These are phyloP conservation scores for Desmodesmus armatus DNA, from an alignment of 139 green algal genomes.

Conservation along the genomic window DNA sequence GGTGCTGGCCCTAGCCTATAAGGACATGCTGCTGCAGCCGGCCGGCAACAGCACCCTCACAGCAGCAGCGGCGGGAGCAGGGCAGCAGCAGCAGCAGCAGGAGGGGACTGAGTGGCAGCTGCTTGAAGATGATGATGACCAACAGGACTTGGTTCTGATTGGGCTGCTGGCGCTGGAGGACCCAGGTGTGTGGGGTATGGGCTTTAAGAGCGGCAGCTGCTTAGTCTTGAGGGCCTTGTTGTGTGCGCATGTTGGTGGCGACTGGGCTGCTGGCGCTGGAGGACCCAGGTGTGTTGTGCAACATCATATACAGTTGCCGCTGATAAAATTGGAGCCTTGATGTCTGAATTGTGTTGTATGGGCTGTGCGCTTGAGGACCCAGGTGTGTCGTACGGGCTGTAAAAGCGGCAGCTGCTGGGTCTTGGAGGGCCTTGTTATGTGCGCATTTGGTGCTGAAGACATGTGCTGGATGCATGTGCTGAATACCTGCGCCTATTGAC, in stretches of 20 bases:
- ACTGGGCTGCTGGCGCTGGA: constrained; percentile 59
- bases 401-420: too few species aligned
- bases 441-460: too few species aligned
- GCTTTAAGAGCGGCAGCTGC: too few species aligned
- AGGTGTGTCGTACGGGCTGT: too few species aligned
- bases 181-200: constrained; percentile 39
- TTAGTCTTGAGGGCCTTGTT: constrained; percentile 29
- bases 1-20: constrained; percentile 83
- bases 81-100: neutral
- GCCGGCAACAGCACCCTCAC: constrained; percentile 2
- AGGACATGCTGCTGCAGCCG: constrained; percentile 60
- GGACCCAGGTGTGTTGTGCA: constrained; percentile 48
- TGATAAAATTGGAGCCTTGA: too few species aligned
- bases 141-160: constrained; percentile 58
- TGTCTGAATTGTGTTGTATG: too few species aligned
- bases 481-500: too few species aligned
- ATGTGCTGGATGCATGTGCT: too few species aligned
- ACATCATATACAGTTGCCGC: too few species aligned
- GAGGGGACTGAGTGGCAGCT: constrained; percentile 20
- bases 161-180: constrained; percentile 60
- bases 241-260: constrained; percentile 57
- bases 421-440: too few species aligned
- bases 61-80: neutral
- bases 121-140: constrained; percentile 51
- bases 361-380: too few species aligned